Conservation (phyloP, 768 basidiomycete species). For the Pisolithus albus region DNA sequence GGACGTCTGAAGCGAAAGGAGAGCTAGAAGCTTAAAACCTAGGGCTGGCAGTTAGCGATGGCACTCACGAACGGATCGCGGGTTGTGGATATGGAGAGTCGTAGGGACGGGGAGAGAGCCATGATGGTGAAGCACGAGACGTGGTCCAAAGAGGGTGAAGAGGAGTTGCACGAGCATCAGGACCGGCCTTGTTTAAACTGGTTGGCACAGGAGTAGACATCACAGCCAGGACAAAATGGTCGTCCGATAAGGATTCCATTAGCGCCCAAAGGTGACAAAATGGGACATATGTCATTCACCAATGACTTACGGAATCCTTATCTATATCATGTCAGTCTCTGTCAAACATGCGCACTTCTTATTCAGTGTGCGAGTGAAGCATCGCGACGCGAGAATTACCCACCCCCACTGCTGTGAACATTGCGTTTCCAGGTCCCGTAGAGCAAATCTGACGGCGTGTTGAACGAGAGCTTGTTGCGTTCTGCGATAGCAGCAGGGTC, state of each 20-base stretch:
- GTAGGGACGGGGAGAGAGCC: not conserved
- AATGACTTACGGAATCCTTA: constrained; percentile 12
- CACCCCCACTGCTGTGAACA: not conserved
- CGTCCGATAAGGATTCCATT: constrained; percentile 1
- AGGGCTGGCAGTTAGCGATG: not conserved
- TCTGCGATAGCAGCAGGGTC: too few species aligned
- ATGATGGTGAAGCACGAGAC: not conserved
- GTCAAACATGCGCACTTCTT: not conserved
- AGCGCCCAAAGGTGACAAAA: not conserved
- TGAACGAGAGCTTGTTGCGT: too few species aligned
- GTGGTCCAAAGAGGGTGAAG: constrained; percentile 8
- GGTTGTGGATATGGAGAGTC: not conserved
- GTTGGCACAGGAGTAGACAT: not conserved
- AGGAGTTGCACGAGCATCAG: constrained; percentile 6
- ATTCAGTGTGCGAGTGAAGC: not conserved
- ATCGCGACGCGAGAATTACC: not conserved
- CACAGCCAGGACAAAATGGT: not conserved
- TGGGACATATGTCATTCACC: not conserved
- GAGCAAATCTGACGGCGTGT: too few species aligned
- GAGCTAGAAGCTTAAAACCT: not conserved
- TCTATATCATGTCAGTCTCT: constrained; percentile 8
- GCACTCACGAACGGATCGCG: constrained; percentile 13
- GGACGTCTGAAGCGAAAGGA: constrained; percentile 5
- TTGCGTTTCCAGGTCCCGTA: not conserved
- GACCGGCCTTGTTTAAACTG: not conserved